Conservation (phyloP, 2,329 filamentous ascomycete species). For the Fusarium robinianum region DNA sequence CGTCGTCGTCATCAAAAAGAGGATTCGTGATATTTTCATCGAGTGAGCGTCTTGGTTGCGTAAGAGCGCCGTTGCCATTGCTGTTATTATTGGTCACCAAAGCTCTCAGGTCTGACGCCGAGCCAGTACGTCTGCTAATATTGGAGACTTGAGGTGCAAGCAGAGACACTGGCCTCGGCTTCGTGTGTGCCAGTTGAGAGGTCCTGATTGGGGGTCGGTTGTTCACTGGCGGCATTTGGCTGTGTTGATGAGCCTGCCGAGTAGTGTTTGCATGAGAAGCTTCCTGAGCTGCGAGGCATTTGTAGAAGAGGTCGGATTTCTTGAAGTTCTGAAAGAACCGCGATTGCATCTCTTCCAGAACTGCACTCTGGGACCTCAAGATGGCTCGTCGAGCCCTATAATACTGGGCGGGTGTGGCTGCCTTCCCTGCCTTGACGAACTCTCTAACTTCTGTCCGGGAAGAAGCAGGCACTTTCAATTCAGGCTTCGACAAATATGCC, state of each 20-base stretch:
- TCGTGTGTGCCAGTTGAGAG: constrained; percentile 48
- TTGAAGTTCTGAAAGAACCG: constrained; percentile 85
- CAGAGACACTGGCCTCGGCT: constrained; percentile 51
- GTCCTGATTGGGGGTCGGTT: constrained; percentile 43
- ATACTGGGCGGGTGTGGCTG: constrained; percentile 80
- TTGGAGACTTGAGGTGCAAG: constrained; percentile 45
- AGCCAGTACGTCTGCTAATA: constrained; percentile 50
- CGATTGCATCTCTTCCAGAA: constrained; percentile 82
- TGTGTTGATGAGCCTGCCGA: constrained; percentile 26
- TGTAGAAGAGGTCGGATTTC: constrained; percentile 92
- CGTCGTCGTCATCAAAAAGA: constrained; percentile 83
- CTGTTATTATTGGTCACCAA: constrained; percentile 45
- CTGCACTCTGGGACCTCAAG: constrained; percentile 77
- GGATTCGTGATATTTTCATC: constrained; percentile 60
- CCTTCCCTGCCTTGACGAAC: constrained; percentile 78
- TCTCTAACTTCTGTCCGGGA: constrained; percentile 71
- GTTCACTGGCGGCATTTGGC: constrained; percentile 34
- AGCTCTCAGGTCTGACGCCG: constrained; percentile 52
- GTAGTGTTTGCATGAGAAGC: constrained; percentile 49
- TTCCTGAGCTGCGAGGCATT: constrained; percentile 90
- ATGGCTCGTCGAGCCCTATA: constrained; percentile 80
- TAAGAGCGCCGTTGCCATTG: constrained; percentile 47
- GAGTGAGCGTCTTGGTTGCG: constrained; percentile 65
- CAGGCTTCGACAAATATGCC: constrained; percentile 80
- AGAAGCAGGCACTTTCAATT: constrained; percentile 75